Evolutionary conservation across 495 filamentous ascomycete species (phyloP), one percentile per base, ranked within the genome.

Genomic region (Entonaema liquescens): DNA sequence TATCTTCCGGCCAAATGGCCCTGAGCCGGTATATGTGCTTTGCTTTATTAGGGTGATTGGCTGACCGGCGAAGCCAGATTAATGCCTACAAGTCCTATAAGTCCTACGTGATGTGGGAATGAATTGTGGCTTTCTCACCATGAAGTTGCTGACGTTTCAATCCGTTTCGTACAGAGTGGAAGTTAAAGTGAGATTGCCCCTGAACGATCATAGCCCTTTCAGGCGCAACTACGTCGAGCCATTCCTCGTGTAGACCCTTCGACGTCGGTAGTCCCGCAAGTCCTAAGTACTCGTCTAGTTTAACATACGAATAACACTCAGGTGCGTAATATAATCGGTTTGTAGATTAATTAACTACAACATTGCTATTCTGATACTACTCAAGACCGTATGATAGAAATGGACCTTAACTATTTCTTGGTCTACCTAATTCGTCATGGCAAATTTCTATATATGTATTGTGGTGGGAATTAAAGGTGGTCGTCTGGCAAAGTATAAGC

Each of bases 191-290:
- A 53, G 23, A 25, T 65, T 49, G 1, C n/a, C 23, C 28, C 47
- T 67, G 12, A 64, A 67, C 28, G 60, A 64, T 70, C 67, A 77
- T 2, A 77, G 54, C n/a, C 75, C 65, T 65, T 52, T 76, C 75
- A n/a, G 66, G 73, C 0, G 42, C 62, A 21, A 72, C 61, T 2
- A 52, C 62, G 17, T 74, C 25, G 38, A 75, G 75, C 7, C 66
- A 63, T 31, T 71, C 75, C 19, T 76, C 70, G 21, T 62, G 55
- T 15, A 74, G 53, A 19, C 31, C 33, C 38, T 72, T 77, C 15
- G 72, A 55, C 9, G 67, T 64, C 3, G 67, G 60, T 13, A 72
- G 31, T 56, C 75, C 70, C 31, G 60, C 59, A 3, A 62, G 54
- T 17, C 73, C 67, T 74, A 52, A 21, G 4, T 15, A 53, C 9